Evolutionary conservation across 805 yeast genomes (phyloP), one percentile per base, ranked within the genome.

Genomic region (Candida argentea): DNA sequence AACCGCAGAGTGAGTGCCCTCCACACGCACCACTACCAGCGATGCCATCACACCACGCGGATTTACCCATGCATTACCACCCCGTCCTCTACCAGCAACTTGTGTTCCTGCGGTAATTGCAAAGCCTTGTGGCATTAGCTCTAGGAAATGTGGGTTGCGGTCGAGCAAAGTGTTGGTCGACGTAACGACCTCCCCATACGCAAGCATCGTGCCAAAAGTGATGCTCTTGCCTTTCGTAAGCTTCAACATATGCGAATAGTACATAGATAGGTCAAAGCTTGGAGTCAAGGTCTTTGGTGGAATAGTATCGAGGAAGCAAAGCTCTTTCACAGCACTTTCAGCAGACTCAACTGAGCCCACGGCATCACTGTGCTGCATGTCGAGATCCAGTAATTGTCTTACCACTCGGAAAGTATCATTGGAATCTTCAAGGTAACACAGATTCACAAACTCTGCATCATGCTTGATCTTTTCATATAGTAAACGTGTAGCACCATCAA

Each of bases 61-160:
- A 40, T 84, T 87, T 14, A 91, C 78, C 98, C 98, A 91, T 2
- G 75, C 76, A 39, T 91, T 91, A 1, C 91, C 93, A 10, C 96
- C 94, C 32, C 99, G 71, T 3, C 99, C 99, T 27, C 89, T 65
- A 1, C 98, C 99, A 0, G 85, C 70, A 1, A 84, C 77, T 51
- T 91, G 99, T 3, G 80, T 71, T 2, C 87, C 76, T 1, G 94
- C 95, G 3, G 76, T 66, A 7, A 77, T 51, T 1, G 74, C 61
- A 7, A 76, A 67, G 0, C 95, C 95, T 16, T 74, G 64, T 1
- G 95, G 95, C 16, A 82, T 49, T 20, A 57, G 43, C 5, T 64
- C 55, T 31, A 89, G 51, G 20, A 84, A 46, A 8, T 60, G 46
- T 26, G 73, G 66, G 50, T 91, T 91, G 24, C 69, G 64, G 45